Percentiles rank a stretch among this genome's conserved stretches.
phyloP scores from a whole-genome alignment of 192 early-diverging fungal genomes.

The Coemansia sp. region DNA sequence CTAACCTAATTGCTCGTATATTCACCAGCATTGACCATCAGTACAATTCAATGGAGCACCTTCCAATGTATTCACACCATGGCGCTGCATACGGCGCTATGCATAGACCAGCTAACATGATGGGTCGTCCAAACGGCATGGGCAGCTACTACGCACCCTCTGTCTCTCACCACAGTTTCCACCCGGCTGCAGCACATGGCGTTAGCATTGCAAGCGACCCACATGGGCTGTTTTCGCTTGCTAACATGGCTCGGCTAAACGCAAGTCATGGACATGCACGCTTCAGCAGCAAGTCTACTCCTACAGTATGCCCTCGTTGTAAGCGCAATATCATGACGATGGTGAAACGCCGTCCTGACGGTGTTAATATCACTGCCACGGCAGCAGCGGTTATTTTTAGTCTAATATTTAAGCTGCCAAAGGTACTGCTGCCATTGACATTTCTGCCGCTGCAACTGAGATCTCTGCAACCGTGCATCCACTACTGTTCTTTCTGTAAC shows the following conservation, averaged over 20 bases:
- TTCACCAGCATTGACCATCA: slow-evolving; percentile 24
- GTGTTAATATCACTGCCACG: slow-evolving; percentile 26
- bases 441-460: slow-evolving; percentile 45
- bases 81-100: not conserved
- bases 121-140: not conserved
- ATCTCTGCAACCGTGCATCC: slow-evolving; percentile 29
- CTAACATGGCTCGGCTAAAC: slow-evolving; percentile 9
- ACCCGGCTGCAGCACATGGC: slow-evolving; percentile 3
- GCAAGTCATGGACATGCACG: slow-evolving; percentile 20
- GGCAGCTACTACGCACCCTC: slow-evolving; percentile 12
- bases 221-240: slow-evolving; percentile 40
- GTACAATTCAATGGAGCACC: slow-evolving; percentile 17
- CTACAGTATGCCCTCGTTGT: slow-evolving; percentile 41
- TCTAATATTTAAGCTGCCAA: slow-evolving; percentile 24
- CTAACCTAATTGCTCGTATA: slow-evolving; percentile 26
- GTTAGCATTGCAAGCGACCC: slow-evolving; percentile 41
- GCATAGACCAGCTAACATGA: not conserved
- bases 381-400: slow-evolving; percentile 30
- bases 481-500: slow-evolving; percentile 43
- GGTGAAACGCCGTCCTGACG: slow-evolving; percentile 35
- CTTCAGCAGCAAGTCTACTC: slow-evolving; percentile 34
- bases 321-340: slow-evolving; percentile 30
- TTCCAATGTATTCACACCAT: not conserved
- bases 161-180: slow-evolving; percentile 10
- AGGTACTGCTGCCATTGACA: slow-evolving; percentile 32